Conservation (phyloP, 31 red algal genomes). For the Asparagopsis taxiformis region DNA sequence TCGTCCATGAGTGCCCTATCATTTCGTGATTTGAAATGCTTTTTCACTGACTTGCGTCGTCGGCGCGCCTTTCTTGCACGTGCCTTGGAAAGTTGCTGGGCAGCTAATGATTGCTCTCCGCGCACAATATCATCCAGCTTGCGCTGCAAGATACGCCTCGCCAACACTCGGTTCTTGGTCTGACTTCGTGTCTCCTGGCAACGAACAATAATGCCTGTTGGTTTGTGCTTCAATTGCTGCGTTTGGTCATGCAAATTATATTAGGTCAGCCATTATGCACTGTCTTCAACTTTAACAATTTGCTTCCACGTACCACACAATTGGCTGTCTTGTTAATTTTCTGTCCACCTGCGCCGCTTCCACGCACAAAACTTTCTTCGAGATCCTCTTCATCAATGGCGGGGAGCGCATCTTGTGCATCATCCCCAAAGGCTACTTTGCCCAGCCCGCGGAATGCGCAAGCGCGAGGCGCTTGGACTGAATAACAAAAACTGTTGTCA, state of each 20-base stretch:
- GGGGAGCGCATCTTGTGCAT: no score
- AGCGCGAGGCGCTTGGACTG: no score
- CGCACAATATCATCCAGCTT: constrained; percentile 73
- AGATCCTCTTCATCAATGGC: constrained; percentile 70
- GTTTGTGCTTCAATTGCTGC: constrained; percentile 67
- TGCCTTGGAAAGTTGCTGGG: constrained; percentile 49
- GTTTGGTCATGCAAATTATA: constrained; percentile 1
- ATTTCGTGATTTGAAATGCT: constrained; percentile 82
- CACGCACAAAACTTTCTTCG: constrained; percentile 87
- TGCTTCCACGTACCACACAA: constrained; percentile 64
- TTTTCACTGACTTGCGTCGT: constrained; percentile 72
- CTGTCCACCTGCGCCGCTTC: constrained; percentile 87
- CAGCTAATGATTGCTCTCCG: constrained; percentile 73
- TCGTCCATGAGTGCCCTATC: constrained; percentile 53
- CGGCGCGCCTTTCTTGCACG: constrained; percentile 79
- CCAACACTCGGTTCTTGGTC: constrained; percentile 66
- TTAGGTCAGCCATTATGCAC: background rate
- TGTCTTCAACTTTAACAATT: background rate
- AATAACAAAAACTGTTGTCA: no score
- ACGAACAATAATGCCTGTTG: constrained; percentile 78
- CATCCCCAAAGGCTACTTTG: no score
- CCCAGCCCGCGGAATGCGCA: no score
- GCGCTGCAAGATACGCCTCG: constrained; percentile 50
- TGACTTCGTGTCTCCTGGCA: constrained; percentile 87
- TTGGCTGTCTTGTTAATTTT: constrained; percentile 90